phyloP scores from a whole-genome alignment of 2,329 filamentous ascomycete genomes.

The Cercospora berteroae region DNA sequence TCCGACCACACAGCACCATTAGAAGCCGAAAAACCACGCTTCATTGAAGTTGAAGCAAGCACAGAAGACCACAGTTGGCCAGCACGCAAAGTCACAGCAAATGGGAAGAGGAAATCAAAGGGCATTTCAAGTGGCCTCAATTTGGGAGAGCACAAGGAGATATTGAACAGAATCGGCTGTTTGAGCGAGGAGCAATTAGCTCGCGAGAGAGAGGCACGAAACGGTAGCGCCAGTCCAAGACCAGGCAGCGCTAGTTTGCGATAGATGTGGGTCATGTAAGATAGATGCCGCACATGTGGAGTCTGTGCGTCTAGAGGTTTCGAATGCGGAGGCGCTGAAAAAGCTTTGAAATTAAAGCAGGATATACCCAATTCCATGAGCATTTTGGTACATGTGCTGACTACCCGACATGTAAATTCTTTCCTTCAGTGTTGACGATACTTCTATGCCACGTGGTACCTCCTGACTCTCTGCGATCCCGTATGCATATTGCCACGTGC shows the following conservation, averaged over 20 bases:
- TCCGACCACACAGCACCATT: constrained; percentile 18
- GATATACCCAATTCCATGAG: constrained; percentile 1
- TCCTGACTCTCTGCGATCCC: neutral
- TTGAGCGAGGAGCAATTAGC: constrained; percentile 39
- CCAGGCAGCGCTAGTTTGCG: constrained; percentile 17
- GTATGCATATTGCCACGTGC: neutral
- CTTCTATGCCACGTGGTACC: neutral
- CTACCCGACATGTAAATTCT: neutral
- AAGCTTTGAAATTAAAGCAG: neutral
- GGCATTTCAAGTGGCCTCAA: constrained; percentile 50
- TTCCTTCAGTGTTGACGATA: neutral
- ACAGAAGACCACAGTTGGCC: constrained; percentile 59
- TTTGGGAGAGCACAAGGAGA: constrained; percentile 74
- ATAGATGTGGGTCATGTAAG: constrained; percentile 5
- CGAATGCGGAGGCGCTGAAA: neutral
- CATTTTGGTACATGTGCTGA: neutral
- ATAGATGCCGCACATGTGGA: neutral
- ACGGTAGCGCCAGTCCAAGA: constrained; percentile 28
- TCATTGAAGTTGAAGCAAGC: constrained; percentile 68
- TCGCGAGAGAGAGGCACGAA: constrained; percentile 34
- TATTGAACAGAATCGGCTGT: constrained; percentile 78
- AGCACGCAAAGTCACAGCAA: constrained; percentile 31
- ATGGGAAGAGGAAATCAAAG: constrained; percentile 46
- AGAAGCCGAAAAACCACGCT: constrained; percentile 31
- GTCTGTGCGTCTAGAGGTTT: neutral